Evolutionary conservation across 306 rosid species (phyloP).

Genomic region (Dryas drummondii): DNA sequence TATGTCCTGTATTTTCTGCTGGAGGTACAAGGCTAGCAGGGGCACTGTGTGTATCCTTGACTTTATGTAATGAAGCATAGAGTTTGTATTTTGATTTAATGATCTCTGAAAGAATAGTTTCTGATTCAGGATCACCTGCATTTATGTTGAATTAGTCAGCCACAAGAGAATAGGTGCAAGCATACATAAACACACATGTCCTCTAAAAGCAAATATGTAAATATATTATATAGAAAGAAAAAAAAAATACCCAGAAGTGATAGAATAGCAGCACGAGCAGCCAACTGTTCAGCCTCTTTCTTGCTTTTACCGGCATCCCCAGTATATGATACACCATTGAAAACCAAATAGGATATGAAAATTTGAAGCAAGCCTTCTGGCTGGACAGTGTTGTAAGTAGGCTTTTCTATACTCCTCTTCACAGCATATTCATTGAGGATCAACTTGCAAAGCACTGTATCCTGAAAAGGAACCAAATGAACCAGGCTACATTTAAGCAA

Average conservation of each 20-base stretch:
- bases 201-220: neutral
- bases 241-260: conserved; percentile 51
- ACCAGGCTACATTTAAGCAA: neutral
- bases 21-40: neutral
- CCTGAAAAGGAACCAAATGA: conserved; percentile 27
- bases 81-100: conserved; percentile 41
- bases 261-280: conserved; percentile 47
- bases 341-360: conserved; percentile 45
- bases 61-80: conserved; percentile 22
- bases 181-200: neutral
- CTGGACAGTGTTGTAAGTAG: conserved; percentile 38
- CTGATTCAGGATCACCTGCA: conserved; percentile 37
- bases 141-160: conserved; percentile 10
- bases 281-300: conserved; percentile 65
- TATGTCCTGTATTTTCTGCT: conserved; percentile 11
- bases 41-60: neutral
- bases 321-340: conserved; percentile 39
- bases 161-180: neutral
- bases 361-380: conserved; percentile 27
- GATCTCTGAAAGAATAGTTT: conserved; percentile 33
- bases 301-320: conserved; percentile 42
- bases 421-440: conserved; percentile 51
- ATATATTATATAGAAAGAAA: neutral
- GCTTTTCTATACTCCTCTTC: conserved; percentile 40
- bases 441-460: conserved; percentile 41